phyloP scores from a whole-genome alignment of 805 yeast genomes.

The Hanseniaspora vineae region DNA sequence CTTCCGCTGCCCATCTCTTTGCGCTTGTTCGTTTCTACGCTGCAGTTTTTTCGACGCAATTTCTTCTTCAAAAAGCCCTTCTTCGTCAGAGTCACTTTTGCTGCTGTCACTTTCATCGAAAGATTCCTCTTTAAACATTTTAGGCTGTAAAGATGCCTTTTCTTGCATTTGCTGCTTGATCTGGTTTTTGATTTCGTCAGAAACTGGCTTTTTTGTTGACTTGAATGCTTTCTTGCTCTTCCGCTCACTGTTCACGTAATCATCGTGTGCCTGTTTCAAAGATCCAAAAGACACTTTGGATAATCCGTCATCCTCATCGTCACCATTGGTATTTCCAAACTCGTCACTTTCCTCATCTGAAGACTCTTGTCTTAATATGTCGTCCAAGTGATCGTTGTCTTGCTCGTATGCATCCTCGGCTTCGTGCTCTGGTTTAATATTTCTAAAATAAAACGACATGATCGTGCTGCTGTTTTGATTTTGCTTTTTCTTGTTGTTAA shows the following conservation, averaged over 20 bases:
- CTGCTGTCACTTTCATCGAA: slow-evolving; percentile 10
- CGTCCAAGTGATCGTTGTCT: slow-evolving; percentile 8
- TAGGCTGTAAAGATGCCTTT: slow-evolving; percentile 6
- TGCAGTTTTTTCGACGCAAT: slow-evolving; percentile 10
- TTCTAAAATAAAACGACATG: slow-evolving; percentile 24
- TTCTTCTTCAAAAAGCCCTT: slow-evolving; percentile 30
- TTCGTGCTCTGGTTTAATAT: slow-evolving; percentile 16
- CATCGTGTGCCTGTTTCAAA: slow-evolving; percentile 44
- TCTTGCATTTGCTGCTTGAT: slow-evolving; percentile 6
- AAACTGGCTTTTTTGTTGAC: slow-evolving; percentile 3
- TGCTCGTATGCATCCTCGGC: slow-evolving; percentile 22
- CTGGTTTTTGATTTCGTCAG: slow-evolving; percentile 5
- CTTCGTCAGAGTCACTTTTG: slow-evolving; percentile 12
- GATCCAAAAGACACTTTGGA: slow-evolving; percentile 55
- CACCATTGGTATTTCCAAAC: slow-evolving; percentile 6
- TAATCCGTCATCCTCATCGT: slow-evolving; percentile 11
- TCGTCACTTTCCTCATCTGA: slow-evolving; percentile 48
- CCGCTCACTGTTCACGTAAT: slow-evolving; percentile 23
- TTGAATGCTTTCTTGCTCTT: slow-evolving; percentile 3
- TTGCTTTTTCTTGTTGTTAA: no score
- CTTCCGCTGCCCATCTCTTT: background rate
- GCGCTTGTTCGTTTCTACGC: no score
- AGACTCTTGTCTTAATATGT: slow-evolving; percentile 43
- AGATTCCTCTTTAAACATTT: slow-evolving; percentile 8
- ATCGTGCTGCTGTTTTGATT: background rate